A percentile compares a stretch with the other conserved stretches of the same genome.
Conservation (phyloP, 2,329 filamentous ascomycete genomes). For the Colletotrichum graminicola region DNA sequence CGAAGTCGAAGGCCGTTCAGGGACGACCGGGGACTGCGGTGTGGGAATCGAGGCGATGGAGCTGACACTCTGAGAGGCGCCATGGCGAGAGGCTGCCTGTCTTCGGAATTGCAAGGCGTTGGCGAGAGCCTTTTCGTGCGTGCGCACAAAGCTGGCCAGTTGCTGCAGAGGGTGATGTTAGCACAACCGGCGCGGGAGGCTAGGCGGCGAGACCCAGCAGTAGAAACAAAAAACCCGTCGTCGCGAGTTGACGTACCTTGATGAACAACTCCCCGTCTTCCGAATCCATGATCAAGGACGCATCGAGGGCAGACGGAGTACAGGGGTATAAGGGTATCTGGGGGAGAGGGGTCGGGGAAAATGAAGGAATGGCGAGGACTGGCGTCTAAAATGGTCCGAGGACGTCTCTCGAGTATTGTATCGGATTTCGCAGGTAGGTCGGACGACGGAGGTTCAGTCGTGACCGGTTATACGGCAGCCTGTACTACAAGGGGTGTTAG, state of each 20-base stretch:
- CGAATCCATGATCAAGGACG: conserved; percentile 79
- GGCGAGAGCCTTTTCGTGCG: conserved; percentile 95
- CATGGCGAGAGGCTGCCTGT: conserved; percentile 77
- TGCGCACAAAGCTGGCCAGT: conserved; percentile 94
- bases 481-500: conserved; percentile 34
- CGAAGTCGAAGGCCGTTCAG: conserved; percentile 73
- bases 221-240: neutral
- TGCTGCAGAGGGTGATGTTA: conserved; percentile 68
- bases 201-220: neutral
- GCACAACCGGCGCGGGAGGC: conserved; percentile 7
- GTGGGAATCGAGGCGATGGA: conserved; percentile 69
- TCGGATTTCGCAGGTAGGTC: conserved; percentile 29
- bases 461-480: conserved; percentile 37
- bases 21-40: conserved; percentile 65
- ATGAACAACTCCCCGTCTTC: conserved; percentile 92
- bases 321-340: conserved; percentile 41
- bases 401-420: conserved; percentile 25
- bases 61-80: conserved; percentile 73
- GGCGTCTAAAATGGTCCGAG: conserved; percentile 38
- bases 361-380: conserved; percentile 29
- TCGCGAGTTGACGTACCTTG: conserved; percentile 69
- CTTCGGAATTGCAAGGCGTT: conserved; percentile 92
- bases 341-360: conserved; percentile 31
- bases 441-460: conserved; percentile 28
- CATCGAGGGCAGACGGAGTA: conserved; percentile 54